These are phyloP conservation scores for Fraxinus angustifolia DNA, from an alignment of 305 asterid species.

Conservation along the genomic window DNA sequence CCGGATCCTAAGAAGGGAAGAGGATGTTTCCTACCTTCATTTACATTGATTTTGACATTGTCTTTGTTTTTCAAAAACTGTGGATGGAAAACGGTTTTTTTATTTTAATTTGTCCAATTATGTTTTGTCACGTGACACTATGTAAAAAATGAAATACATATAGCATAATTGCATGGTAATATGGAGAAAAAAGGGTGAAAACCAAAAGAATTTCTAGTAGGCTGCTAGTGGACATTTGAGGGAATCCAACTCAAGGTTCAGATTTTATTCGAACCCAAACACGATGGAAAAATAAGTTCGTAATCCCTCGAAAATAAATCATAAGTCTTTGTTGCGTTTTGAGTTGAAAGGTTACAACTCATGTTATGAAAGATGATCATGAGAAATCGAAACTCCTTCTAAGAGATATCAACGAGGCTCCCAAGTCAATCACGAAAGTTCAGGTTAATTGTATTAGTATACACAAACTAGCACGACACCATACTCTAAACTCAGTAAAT, in stretches of 20 bases:
- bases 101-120: no score
- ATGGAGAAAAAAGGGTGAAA: not conserved
- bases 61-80: no score
- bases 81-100: no score
- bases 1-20: not conserved
- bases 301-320: not conserved
- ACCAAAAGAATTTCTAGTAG: not conserved
- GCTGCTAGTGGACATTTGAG: not conserved
- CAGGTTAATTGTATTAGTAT: not conserved
- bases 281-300: not conserved
- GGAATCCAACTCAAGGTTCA: not conserved
- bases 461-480: no score
- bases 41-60: no score
- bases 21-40: slow-evolving; percentile 18
- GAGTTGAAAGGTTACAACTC: not conserved
- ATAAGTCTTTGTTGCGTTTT: no score
- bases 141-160: no score
- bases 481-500: no score
- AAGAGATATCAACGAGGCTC: not conserved
- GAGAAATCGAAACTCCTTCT: not conserved
- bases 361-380: not conserved
- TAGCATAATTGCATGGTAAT: not conserved
- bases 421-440: not conserved
- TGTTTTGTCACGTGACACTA: no score
- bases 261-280: not conserved